Percentiles rank a stretch among this genome's conserved stretches.
phyloP scores from a whole-genome alignment of 345 rosid species.

The Raphanus raphanistrum region DNA sequence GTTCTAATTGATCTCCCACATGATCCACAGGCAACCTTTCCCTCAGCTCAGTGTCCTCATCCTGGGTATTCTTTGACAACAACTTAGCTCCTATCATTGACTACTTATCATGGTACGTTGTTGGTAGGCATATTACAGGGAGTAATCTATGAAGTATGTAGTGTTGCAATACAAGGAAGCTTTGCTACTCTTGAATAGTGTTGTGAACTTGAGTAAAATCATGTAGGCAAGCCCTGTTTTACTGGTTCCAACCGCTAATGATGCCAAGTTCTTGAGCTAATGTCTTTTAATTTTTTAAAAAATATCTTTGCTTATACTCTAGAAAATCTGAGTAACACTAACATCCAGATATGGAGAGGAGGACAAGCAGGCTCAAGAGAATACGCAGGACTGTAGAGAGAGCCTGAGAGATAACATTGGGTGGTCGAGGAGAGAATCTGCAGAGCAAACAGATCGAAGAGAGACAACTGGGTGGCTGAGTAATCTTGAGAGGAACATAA shows the following conservation, averaged over 20 bases:
- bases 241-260: not conserved
- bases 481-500: not conserved
- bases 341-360: not conserved
- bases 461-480: not conserved
- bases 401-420: not conserved
- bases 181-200: not conserved
- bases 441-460: not conserved
- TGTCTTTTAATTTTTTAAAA: not conserved
- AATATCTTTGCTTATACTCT: not conserved
- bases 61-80: not conserved
- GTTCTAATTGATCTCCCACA: not conserved
- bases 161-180: not conserved
- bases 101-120: not conserved
- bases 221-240: not conserved
- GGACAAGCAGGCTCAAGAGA: not conserved
- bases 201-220: not conserved
- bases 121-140: not conserved
- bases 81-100: not conserved
- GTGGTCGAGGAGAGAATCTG: not conserved
- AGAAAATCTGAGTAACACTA: not conserved
- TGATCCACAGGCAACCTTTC: not conserved
- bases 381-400: not conserved
- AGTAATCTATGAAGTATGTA: not conserved
- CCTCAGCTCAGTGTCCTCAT: not conserved
- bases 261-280: not conserved